A percentile compares a stretch with the other conserved stretches of the same genome.
Conservation (phyloP, 176 grass and related monocot genomes). For the Avena atlantica region DNA sequence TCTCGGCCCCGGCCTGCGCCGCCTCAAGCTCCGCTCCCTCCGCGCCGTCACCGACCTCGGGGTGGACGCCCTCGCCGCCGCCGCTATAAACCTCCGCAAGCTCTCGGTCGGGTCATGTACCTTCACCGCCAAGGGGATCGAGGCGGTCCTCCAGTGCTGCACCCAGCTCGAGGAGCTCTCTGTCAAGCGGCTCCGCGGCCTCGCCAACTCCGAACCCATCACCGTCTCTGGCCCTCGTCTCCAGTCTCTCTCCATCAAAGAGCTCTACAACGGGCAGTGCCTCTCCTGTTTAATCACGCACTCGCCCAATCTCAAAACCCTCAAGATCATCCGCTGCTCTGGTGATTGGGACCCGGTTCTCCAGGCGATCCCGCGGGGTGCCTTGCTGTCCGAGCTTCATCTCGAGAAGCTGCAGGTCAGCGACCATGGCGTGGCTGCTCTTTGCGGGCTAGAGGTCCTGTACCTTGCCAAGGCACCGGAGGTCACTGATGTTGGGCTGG, state of each 20-base stretch:
- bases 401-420: slow-evolving; percentile 98
- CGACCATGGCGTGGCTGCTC: slow-evolving; percentile 61
- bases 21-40: slow-evolving; percentile 73
- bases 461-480: slow-evolving; percentile 86
- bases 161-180: slow-evolving; percentile 75
- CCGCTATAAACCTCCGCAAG: slow-evolving; percentile 57
- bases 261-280: slow-evolving; percentile 95
- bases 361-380: slow-evolving; percentile 49
- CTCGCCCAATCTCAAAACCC: slow-evolving; percentile 63
- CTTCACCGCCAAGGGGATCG: slow-evolving; percentile 65
- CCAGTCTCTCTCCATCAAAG: slow-evolving; percentile 79
- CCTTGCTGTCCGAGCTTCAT: slow-evolving; percentile 71
- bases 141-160: slow-evolving; percentile 60
- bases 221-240: slow-evolving; percentile 34
- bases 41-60: slow-evolving; percentile 66
- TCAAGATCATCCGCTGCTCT: slow-evolving; percentile 81
- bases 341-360: slow-evolving; percentile 84
- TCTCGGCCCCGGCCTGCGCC: slow-evolving; percentile 54
- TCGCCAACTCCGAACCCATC: slow-evolving; percentile 51
- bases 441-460: slow-evolving; percentile 69
- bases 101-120: slow-evolving; percentile 65
- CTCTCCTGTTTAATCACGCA: slow-evolving; percentile 64
- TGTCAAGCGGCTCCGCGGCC: slow-evolving; percentile 72
- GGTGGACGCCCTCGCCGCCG: slow-evolving; percentile 55
- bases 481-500: slow-evolving; percentile 74